A percentile compares a stretch with the other conserved stretches of the same genome.
Evolutionary conservation across 108 stramenopile species (phyloP).

Genomic region (Pseudonitzschia multiseries): DNA sequence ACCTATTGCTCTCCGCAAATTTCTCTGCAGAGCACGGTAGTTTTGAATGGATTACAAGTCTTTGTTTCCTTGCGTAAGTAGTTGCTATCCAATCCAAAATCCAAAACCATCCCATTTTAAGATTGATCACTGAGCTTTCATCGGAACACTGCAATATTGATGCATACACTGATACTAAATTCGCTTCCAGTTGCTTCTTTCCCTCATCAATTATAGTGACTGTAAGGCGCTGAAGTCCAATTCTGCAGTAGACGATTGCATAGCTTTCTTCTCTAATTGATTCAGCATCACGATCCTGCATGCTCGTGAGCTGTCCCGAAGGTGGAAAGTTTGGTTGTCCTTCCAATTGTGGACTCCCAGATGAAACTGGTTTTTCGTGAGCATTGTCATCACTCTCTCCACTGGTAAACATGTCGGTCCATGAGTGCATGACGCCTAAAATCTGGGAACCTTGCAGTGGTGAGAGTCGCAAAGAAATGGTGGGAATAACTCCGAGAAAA

Average conservation of each 20-base stretch:
- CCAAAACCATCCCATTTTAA: conserved; percentile 89
- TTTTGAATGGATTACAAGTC: conserved; percentile 74
- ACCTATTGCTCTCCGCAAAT: conserved; percentile 48
- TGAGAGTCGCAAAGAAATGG: conserved; percentile 55
- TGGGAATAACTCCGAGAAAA: conserved; percentile 68
- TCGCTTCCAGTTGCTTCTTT: conserved; percentile 67
- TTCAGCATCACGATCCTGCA: background rate
- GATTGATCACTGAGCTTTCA: conserved; percentile 47
- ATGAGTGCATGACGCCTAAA: conserved; percentile 54
- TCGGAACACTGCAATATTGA: conserved; percentile 51
- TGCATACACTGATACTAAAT: conserved; percentile 69
- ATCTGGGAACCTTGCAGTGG: conserved; percentile 55
- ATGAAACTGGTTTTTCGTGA: background rate
- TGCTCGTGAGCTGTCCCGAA: background rate
- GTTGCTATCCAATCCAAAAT: conserved; percentile 60
- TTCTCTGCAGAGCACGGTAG: conserved; percentile 51
- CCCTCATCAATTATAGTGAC: conserved; percentile 48
- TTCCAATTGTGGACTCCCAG: background rate
- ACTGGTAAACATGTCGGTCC: conserved; percentile 37
- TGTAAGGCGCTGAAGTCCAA: conserved; percentile 46
- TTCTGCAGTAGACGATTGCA: conserved; percentile 20
- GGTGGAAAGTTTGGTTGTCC: background rate
- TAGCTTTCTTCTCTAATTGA: conserved; percentile 1
- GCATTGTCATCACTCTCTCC: background rate
- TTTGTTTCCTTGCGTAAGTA: conserved; percentile 48